phyloP scores from a whole-genome alignment of 1,139 yeast species.

The Yamadazyma conglobata region DNA sequence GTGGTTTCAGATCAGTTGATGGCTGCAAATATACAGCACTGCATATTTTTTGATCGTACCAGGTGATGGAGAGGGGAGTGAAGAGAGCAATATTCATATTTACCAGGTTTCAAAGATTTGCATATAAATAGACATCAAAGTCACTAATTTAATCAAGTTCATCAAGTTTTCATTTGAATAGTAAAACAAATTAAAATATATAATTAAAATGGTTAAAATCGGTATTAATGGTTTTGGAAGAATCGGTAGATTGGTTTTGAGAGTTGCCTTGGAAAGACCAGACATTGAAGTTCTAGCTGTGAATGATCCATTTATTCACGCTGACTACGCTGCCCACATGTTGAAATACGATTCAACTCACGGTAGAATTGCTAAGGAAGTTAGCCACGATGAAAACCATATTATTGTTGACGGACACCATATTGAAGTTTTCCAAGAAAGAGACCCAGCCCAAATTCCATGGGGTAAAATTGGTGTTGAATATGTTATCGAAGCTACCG shows the following conservation, averaged over 20 bases:
- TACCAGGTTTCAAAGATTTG: too few relatives aligned
- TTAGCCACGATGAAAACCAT: conserved; percentile 44
- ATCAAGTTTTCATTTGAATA: too few relatives aligned
- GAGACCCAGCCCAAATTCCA: conserved; percentile 68
- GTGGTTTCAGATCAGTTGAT: too few relatives aligned
- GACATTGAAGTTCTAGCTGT: conserved; percentile 68
- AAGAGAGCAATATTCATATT: too few relatives aligned
- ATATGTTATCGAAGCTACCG: conserved; percentile 74
- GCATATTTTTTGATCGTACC: too few relatives aligned
- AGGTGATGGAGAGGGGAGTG: too few relatives aligned
- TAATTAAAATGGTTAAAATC: conserved; percentile 21
- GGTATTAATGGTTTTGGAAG: conserved; percentile 83
- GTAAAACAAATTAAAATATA: too few relatives aligned
- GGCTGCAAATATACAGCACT: too few relatives aligned
- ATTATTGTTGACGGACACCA: conserved; percentile 57
- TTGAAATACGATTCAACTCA: conserved; percentile 79
- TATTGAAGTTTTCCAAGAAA: conserved; percentile 62
- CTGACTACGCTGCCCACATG: conserved; percentile 76
- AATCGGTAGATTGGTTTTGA: conserved; percentile 72
- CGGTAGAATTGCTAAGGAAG: conserved; percentile 63
- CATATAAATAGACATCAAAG: too few relatives aligned
- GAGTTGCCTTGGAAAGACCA: conserved; percentile 61
- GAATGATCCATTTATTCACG: conserved; percentile 71
- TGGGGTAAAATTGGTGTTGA: conserved; percentile 70
- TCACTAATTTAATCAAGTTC: too few relatives aligned